Percentiles rank a stretch among this genome's conserved stretches.
Conservation (phyloP, 805 yeast genomes). For the Saitoella complicata region DNA sequence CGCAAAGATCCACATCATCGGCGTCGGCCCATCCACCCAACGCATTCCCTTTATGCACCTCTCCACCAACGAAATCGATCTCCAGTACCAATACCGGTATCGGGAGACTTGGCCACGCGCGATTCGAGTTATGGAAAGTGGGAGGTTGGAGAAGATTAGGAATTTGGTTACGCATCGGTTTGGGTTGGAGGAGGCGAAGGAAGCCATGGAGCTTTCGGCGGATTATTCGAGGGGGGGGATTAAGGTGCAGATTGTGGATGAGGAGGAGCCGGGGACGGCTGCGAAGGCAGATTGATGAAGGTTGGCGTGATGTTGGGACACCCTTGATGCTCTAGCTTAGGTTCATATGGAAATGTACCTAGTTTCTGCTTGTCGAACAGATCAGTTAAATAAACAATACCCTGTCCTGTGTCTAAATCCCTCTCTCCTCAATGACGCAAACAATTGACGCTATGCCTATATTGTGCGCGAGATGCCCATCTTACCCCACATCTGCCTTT, state of each 20-base stretch:
- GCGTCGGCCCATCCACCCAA: constrained; percentile 34
- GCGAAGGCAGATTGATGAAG: too few species aligned
- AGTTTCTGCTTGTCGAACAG: too few species aligned
- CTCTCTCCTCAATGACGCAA: too few species aligned
- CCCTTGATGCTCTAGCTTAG: too few species aligned
- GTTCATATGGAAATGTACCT: too few species aligned
- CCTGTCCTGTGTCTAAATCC: too few species aligned
- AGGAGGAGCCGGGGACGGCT: constrained; percentile 5
- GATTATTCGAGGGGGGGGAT: constrained; percentile 31
- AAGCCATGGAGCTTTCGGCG: constrained; percentile 28
- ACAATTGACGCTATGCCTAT: too few species aligned
- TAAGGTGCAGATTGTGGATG: constrained; percentile 32
- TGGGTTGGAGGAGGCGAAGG: constrained; percentile 30
- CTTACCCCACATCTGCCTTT: too few species aligned
- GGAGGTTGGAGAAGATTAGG: constrained; percentile 24
- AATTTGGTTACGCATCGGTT: constrained; percentile 35
- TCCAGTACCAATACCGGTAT: constrained; percentile 38
- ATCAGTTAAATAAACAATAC: too few species aligned
- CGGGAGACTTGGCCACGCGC: constrained; percentile 44
- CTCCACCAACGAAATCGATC: constrained; percentile 35
- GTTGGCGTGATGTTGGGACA: too few species aligned
- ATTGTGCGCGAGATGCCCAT: too few species aligned
- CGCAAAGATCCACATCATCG: constrained; percentile 33
- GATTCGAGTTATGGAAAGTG: constrained; percentile 31
- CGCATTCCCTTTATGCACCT: constrained; percentile 40